These are phyloP conservation scores for Cutaneotrichosporon dermatis DNA, from an alignment of 1,284 basidiomycete species.

Conservation along the genomic window DNA sequence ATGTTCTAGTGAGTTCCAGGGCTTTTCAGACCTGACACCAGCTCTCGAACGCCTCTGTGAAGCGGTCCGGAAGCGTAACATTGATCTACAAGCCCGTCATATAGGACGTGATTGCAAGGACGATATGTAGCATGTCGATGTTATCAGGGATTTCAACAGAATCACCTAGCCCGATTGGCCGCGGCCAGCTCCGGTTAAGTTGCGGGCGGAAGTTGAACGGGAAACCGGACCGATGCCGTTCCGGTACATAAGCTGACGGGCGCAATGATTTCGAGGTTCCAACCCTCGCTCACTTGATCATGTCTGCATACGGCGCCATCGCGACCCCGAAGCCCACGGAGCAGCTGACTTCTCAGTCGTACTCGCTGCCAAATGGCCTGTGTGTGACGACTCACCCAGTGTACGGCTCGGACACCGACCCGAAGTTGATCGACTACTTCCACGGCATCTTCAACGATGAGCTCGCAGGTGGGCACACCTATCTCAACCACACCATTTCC, in stretches of 20 bases:
- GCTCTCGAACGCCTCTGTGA: constrained; percentile 9
- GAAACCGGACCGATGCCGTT: too few species aligned
- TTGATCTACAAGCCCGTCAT: too few species aligned
- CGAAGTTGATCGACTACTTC: constrained; percentile 61
- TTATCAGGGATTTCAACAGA: too few species aligned
- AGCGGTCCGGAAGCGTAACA: neutral
- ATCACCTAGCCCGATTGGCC: too few species aligned
- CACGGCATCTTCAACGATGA: constrained; percentile 64
- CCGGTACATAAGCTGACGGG: too few species aligned
- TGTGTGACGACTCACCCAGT: constrained; percentile 61
- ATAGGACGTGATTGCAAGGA: too few species aligned
- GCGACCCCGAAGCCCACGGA: constrained; percentile 30
- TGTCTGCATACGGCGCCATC: constrained; percentile 54
- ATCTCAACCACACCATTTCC: too few species aligned
- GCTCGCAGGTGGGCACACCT: constrained; percentile 53
- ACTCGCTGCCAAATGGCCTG: constrained; percentile 32
- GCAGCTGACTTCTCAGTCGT: constrained; percentile 46
- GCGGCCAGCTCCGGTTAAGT: too few species aligned
- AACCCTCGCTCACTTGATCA: constrained; percentile 2
- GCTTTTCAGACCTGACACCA: neutral
- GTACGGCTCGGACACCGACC: constrained; percentile 54
- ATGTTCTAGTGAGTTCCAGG: constrained; percentile 3
- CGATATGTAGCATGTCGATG: too few species aligned
- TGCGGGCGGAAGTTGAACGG: too few species aligned
- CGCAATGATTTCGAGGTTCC: too few species aligned